Evolutionary conservation across 1,139 yeast species (phyloP).

Genomic region (Candida gigantensis): DNA sequence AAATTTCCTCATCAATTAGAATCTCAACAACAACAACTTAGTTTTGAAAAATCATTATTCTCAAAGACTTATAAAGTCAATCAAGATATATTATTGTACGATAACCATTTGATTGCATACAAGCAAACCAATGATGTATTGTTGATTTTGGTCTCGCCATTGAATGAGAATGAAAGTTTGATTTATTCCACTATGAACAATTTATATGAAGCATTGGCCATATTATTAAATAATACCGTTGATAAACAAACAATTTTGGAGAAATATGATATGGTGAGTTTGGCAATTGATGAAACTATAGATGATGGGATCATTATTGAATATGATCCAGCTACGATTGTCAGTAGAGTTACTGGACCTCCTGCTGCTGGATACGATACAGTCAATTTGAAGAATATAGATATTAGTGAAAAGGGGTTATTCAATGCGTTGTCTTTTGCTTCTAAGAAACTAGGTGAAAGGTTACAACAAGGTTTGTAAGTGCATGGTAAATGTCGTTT

Average conservation of each 20-base stretch:
- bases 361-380: conserved; percentile 47
- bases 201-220: conserved; percentile 76
- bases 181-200: conserved; percentile 78
- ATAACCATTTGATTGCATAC: conserved; percentile 76
- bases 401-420: conserved; percentile 83
- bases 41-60: conserved; percentile 74
- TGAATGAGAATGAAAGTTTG: conserved; percentile 85
- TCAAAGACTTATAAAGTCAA: conserved; percentile 76
- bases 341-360: conserved; percentile 83
- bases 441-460: conserved; percentile 79
- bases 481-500: too few relatives aligned
- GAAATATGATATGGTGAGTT: conserved; percentile 79
- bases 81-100: conserved; percentile 79
- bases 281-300: conserved; percentile 87
- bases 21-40: conserved; percentile 62
- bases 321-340: conserved; percentile 83
- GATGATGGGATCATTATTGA: conserved; percentile 93
- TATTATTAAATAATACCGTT: conserved; percentile 70
- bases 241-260: conserved; percentile 81
- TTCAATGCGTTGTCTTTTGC: conserved; percentile 90
- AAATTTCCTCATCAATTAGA: conserved; percentile 26
- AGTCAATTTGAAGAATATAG: conserved; percentile 65
- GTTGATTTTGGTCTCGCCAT: conserved; percentile 66
- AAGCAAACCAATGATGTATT: conserved; percentile 81
- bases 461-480: conserved; percentile 74